Evolutionary conservation across 1,284 basidiomycete genomes (phyloP).

Genomic region (Phlebopus sp.): DNA sequence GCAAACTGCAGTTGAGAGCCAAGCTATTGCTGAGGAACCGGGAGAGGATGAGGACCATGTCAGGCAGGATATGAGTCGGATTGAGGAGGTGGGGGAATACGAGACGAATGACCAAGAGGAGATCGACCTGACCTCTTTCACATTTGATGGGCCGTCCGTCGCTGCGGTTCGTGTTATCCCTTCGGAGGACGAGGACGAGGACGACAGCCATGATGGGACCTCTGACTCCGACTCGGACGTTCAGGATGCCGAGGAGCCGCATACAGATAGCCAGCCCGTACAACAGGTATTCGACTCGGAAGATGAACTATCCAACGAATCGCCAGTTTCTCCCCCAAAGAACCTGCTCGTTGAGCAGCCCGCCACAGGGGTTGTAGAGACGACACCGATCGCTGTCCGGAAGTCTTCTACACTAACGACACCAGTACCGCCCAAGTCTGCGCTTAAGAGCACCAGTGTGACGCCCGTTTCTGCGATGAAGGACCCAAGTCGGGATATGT

Average conservation of each 20-base stretch:
- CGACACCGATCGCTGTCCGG: conserved; percentile 31
- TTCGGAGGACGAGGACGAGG: conserved; percentile 34
- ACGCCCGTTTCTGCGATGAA: conserved; percentile 37
- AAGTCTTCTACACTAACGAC: conserved; percentile 57
- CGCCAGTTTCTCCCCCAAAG: conserved; percentile 3
- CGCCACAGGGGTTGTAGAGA: conserved; percentile 8
- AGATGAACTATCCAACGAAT: conserved; percentile 31
- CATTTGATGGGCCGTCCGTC: conserved; percentile 59
- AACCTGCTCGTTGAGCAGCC: conserved; percentile 2
- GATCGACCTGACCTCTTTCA: conserved; percentile 64
- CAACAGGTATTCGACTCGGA: conserved; percentile 44
- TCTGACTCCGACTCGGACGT: conserved; percentile 49
- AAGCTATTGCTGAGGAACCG: conserved; percentile 14
- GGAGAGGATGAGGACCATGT: conserved; percentile 34
- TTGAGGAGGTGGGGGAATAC: conserved; percentile 45
- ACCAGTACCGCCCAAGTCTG: conserved; percentile 53
- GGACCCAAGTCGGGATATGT: conserved; percentile 41
- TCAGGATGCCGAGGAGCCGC: conserved; percentile 20
- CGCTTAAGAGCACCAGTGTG: conserved; percentile 34
- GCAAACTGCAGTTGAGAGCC: conserved; percentile 12
- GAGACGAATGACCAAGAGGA: conserved; percentile 59
- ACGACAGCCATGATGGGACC: conserved; percentile 42
- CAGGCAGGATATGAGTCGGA: conserved; percentile 44
- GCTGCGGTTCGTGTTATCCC: conserved; percentile 46
- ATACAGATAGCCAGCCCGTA: conserved; percentile 5